Base-by-base conservation (phyloP, 192 early-diverging fungal genomes). In the Bifiguratus adelaidae region DNA sequence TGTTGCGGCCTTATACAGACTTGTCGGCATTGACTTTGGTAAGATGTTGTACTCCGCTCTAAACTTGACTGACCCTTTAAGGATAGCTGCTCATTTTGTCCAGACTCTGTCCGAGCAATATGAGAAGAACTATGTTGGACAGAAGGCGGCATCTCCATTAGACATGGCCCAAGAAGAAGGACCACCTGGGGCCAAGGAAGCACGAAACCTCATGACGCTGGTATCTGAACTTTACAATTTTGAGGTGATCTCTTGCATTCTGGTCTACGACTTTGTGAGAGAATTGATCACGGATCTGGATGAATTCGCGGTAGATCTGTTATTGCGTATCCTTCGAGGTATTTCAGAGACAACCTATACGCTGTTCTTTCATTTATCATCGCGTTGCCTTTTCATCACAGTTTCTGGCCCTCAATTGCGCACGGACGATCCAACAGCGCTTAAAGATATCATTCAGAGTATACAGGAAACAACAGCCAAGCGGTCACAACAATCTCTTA, bases 161-260 rank as follows among this genome's bases (percentile, higher is more conserved):
- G 55, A 44, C 32, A 55, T 61, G 36, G 53, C 46, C 33, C 44
- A 56, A 20, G 54, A 64, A 35, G 77, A 76, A 25, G 37, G 60
- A 55, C 21, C 66, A 7, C 61, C 58, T 8, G 64, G 69, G 3
- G 73, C 72, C 45, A 88, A 87, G 55, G 77, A 86, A 44, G 80
- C 83, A 48, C 82, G 69, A 23, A 95, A 95, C 53, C 51, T 96
- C 35, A 62, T 86, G 23, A 84, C 83, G 4, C 67, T 94, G 33
- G 61, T 92, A 12, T 76, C 83, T 2, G 86, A 86, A 50, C 59
- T 94, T 32, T 95, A 95, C 71, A 89, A 90, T 59, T 97, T 97
- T 60, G 80, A 83, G 44, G 81, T 88, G 9, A 48, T 85, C 26
- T 79, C 90, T n/a, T 85, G 81, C 56, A 71, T 87, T 20, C 73